Evolutionary conservation across 768 basidiomycete species (phyloP).

Genomic region (Gloeophyllum trabeum): DNA sequence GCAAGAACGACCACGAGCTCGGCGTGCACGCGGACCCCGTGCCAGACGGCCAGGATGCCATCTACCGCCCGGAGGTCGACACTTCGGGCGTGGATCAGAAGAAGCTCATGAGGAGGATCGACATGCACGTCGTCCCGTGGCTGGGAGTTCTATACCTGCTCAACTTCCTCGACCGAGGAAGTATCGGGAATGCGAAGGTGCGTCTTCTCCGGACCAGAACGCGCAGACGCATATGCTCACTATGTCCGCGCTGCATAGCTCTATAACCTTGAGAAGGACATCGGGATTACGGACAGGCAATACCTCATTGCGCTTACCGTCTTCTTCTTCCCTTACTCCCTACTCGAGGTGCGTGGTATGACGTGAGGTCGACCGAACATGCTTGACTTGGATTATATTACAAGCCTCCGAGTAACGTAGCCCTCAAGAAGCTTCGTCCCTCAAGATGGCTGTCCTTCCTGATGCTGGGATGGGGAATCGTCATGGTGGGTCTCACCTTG

Average conservation of each 20-base stretch:
- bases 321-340: conserved; percentile 67
- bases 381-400: conserved; percentile 1
- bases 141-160: conserved; percentile 63
- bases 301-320: conserved; percentile 60
- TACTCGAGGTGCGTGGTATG: conserved; percentile 50
- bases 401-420: conserved; percentile 53
- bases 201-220: conserved; percentile 1
- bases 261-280: conserved; percentile 43
- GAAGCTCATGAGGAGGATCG: conserved; percentile 46
- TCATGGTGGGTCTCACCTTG: conserved; percentile 21
- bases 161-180: conserved; percentile 52
- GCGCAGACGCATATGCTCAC: neutral
- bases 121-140: conserved; percentile 66
- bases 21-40: no score
- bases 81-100: conserved; percentile 41
- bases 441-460: conserved; percentile 50
- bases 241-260: conserved; percentile 30
- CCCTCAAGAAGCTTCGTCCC: conserved; percentile 47
- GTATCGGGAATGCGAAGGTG: conserved; percentile 71
- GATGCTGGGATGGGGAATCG: conserved; percentile 28
- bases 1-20: no score
- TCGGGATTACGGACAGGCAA: conserved; percentile 50
- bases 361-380: no score
- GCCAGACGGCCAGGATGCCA: no score
- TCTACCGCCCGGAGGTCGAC: conserved; percentile 42